Conservation (phyloP, 2,329 filamentous ascomycete genomes). For the Apiospora sp. region DNA sequence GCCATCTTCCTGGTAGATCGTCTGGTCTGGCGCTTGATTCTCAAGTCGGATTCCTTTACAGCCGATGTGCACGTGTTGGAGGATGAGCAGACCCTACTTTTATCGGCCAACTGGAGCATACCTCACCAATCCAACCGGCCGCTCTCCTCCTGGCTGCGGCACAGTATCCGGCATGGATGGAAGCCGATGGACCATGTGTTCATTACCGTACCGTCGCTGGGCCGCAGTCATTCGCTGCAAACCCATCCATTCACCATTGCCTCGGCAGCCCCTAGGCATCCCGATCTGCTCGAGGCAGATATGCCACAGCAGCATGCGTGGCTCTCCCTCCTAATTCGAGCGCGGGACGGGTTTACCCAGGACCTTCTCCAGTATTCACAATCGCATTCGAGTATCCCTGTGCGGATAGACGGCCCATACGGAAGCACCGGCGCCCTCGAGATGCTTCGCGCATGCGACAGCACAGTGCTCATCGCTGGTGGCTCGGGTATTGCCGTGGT, state of each 20-base stretch:
- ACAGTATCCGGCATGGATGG: constrained; percentile 61
- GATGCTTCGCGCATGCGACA: constrained; percentile 56
- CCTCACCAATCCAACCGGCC: constrained; percentile 28
- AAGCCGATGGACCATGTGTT: constrained; percentile 70
- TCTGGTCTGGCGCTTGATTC: constrained; percentile 61
- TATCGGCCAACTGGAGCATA: constrained; percentile 50
- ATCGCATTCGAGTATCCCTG: constrained; percentile 48
- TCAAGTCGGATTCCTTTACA: constrained; percentile 56
- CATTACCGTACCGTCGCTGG: constrained; percentile 64
- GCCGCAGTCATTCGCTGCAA: constrained; percentile 61
- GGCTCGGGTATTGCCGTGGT: constrained; percentile 72
- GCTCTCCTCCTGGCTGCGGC: constrained; percentile 31
- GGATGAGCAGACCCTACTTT: constrained; percentile 62
- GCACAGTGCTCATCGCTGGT: constrained; percentile 65
- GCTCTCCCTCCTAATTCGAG: constrained; percentile 66
- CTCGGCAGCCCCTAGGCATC: constrained; percentile 58
- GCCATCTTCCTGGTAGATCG: constrained; percentile 66
- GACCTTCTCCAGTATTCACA: constrained; percentile 61
- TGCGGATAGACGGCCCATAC: constrained; percentile 71
- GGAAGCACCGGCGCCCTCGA: constrained; percentile 64
- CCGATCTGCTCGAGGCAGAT: not conserved
- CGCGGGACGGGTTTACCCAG: constrained; percentile 65
- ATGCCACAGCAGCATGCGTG: constrained; percentile 55
- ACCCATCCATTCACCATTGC: constrained; percentile 74
- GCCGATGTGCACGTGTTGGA: constrained; percentile 62